phyloP scores from a whole-genome alignment of 2,329 filamentous ascomycete species.

The Tolypocladium tundrense region DNA sequence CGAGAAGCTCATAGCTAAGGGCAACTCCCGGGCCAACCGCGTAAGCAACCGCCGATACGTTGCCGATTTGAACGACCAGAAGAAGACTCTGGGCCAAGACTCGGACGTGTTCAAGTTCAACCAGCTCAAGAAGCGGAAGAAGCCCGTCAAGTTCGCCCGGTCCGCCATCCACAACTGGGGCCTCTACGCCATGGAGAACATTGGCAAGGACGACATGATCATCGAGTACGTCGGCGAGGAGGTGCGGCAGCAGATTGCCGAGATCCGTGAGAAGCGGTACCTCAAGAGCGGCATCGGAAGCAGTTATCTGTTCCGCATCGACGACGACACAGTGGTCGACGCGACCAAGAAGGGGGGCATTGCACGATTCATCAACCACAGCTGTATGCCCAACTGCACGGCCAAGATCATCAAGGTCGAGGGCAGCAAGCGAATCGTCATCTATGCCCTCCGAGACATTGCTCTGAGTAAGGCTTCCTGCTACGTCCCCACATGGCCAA shows the following conservation, averaged over 20 bases:
- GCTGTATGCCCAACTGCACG: conserved; percentile 95
- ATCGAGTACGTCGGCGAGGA: conserved; percentile 99
- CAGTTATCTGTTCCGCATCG: conserved; percentile 95
- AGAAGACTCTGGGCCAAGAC: conserved; percentile 72
- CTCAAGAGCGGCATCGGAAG: conserved; percentile 94
- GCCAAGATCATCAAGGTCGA: conserved; percentile 99
- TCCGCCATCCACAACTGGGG: conserved; percentile 99
- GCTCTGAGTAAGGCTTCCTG: conserved; percentile 63
- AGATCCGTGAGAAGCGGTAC: conserved; percentile 85
- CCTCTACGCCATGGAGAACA: conserved; percentile 94
- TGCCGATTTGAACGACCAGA: conserved; percentile 91
- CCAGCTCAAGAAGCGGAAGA: conserved; percentile 98
- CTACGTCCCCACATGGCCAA: neutral
- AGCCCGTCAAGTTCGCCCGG: conserved; percentile 93
- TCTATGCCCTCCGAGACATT: conserved; percentile 94
- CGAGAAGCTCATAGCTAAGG: conserved; percentile 74
- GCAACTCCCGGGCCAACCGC: conserved; percentile 85
- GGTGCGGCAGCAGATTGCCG: conserved; percentile 93
- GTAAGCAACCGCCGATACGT: conserved; percentile 92
- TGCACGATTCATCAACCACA: conserved; percentile 97
- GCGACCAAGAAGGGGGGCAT: conserved; percentile 98
- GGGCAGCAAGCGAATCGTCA: conserved; percentile 95
- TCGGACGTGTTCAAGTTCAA: conserved; percentile 95
- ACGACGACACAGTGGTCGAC: conserved; percentile 95
- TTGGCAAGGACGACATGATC: conserved; percentile 96